Conservation (phyloP, 1,139 yeast genomes). For the Nakaseomyces uthaithaninus region DNA sequence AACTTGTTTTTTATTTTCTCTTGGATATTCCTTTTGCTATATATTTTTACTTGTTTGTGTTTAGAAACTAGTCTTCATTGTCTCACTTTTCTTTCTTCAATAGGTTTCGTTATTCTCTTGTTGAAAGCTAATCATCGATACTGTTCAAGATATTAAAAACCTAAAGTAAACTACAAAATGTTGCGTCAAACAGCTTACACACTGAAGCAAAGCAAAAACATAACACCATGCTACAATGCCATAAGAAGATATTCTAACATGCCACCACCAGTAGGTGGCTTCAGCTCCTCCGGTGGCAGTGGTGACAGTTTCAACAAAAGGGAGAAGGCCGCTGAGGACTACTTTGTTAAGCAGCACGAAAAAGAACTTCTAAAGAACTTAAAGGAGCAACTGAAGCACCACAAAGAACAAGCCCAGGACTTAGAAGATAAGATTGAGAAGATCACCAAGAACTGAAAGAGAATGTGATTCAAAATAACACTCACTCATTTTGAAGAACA, state of each 20-base stretch:
- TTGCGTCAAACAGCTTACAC: constrained; percentile 4
- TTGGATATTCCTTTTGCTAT: too few relatives aligned
- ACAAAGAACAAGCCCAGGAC: constrained; percentile 37
- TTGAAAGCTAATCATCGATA: too few relatives aligned
- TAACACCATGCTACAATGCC: constrained; percentile 18
- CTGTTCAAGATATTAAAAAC: too few relatives aligned
- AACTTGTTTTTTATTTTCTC: too few relatives aligned
- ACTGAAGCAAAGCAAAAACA: constrained; percentile 3
- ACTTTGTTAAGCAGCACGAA: constrained; percentile 53
- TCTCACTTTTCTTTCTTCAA: too few relatives aligned
- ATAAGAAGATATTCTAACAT: constrained; percentile 44
- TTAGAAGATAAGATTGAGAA: constrained; percentile 31
- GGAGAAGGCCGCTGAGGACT: constrained; percentile 64
- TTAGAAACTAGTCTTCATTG: too few relatives aligned
- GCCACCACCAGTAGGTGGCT: constrained; percentile 36
- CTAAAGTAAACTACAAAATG: not conserved
- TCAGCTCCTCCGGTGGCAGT: constrained; percentile 31
- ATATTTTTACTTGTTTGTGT: too few relatives aligned
- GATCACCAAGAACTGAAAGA: constrained; percentile 11
- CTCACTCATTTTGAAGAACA: too few relatives aligned
- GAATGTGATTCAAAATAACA: too few relatives aligned
- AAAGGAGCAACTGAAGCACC: constrained; percentile 44
- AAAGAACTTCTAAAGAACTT: constrained; percentile 50
- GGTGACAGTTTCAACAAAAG: constrained; percentile 53
- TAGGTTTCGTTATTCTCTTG: too few relatives aligned